Evolutionary conservation across 2,329 filamentous ascomycete genomes (phyloP).

Genomic region (Aspergillus viridinutans): DNA sequence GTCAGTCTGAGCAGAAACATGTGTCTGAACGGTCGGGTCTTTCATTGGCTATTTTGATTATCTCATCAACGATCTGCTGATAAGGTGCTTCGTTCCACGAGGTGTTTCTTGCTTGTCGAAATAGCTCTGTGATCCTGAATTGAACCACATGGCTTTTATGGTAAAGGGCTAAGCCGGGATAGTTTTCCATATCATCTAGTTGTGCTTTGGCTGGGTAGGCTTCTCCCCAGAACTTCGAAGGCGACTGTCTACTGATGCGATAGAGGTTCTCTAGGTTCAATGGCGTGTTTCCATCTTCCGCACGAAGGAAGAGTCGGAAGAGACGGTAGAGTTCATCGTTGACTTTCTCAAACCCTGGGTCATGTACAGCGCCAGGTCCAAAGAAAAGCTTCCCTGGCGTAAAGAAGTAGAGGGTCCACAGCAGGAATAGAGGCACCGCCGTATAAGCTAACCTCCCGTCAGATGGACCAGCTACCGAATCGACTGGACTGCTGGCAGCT

Average conservation of each 20-base stretch:
- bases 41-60: constrained; percentile 18
- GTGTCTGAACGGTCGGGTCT: constrained; percentile 1
- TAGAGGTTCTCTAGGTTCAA: constrained; percentile 21
- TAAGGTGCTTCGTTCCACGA: constrained; percentile 5
- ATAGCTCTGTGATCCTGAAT: constrained; percentile 23
- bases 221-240: constrained; percentile 23
- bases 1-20: neutral
- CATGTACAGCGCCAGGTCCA: constrained; percentile 7
- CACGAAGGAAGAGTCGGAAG: constrained; percentile 19
- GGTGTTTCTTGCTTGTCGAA: constrained; percentile 5
- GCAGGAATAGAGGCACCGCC: constrained; percentile 23
- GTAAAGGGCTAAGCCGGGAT: constrained; percentile 18
- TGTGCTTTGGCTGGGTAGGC: constrained; percentile 20
- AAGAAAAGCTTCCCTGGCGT: constrained; percentile 20
- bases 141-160: constrained; percentile 23
- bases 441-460: constrained; percentile 15
- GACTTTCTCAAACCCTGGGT: constrained; percentile 1
- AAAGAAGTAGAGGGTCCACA: constrained; percentile 26
- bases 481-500: neutral
- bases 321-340: constrained; percentile 20
- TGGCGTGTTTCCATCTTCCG: constrained; percentile 7
- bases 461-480: neutral
- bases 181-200: constrained; percentile 25
- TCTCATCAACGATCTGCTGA: constrained; percentile 16
- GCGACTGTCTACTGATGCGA: constrained; percentile 23